Evolutionary conservation across 805 yeast genomes (phyloP), one percentile per base, ranked within the genome.

Genomic region (Clavispora santaluciae): DNA sequence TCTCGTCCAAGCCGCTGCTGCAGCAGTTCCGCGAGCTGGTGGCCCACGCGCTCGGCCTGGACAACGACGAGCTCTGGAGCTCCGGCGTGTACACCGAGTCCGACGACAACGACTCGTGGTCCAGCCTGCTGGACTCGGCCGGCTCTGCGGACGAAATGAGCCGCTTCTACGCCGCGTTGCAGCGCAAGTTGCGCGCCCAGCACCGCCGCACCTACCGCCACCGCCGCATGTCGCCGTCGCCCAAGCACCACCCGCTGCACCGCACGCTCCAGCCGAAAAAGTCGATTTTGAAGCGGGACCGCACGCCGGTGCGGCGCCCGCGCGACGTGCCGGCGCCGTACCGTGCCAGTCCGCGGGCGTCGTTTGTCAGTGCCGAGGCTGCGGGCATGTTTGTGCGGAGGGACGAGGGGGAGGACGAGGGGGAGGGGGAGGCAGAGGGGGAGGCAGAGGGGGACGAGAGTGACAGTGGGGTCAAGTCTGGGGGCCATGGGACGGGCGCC

Each of bases 181-280:
- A 36, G 13, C 35, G 43, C 25, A 40, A 37, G 9, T 20, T 53
- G 31, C 36, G 41, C 12, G 13, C 35, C 16, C 45, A 43, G 40
- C 43, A 21, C 17, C 29, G 29, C 20, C 15, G 29, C 6, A 5
- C 26, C n/a, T n/a, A 13, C 26, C 26, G 13, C 15, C 22, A 38
- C 17, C 42, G 41, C 25, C 55, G 43, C 5, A 18, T 28, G 10
- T 60, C 68, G 6, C 71, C 71, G 1, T 59, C 64, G 0, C 72
- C 68, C 1, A 68, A 67, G 38, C 71, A 66, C 42, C 59, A 60
- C 41, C 75, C 75, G 4, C 64, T 67, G 22, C 75, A 69, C 49
- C 68, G 64, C 37, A 60, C 55, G 2, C 51, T 69, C 26, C 61
- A 66, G 48, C 75, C 75, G 1, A 64, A 65, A 46, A 53, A 60